These are phyloP conservation scores for Candida taoyuanica DNA, from an alignment of 805 yeast genomes.

Conservation along the genomic window DNA sequence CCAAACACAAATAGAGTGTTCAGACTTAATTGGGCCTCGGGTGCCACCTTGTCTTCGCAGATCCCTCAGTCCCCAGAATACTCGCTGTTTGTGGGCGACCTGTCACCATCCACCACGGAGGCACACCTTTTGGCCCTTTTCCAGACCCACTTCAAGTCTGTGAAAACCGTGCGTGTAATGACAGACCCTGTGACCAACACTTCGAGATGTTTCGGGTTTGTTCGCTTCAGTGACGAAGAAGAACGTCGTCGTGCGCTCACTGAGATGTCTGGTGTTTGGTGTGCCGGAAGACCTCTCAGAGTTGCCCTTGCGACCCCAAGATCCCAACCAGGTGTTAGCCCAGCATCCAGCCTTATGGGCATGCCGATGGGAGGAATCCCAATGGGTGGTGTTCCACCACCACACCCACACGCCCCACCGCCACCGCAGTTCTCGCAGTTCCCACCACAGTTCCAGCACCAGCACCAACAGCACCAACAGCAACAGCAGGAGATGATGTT, in stretches of 20 bases:
- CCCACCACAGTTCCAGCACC: slow-evolving; percentile 21
- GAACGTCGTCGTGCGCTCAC: slow-evolving; percentile 64
- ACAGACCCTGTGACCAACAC: slow-evolving; percentile 78
- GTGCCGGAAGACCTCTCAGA: slow-evolving; percentile 71
- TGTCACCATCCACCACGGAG: slow-evolving; percentile 74
- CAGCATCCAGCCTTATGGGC: not conserved
- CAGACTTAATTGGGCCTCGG: slow-evolving; percentile 80
- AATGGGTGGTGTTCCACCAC: no score
- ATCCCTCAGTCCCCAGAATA: slow-evolving; percentile 71
- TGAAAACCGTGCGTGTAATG: slow-evolving; percentile 80
- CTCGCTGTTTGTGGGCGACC: slow-evolving; percentile 79
- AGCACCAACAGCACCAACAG: slow-evolving; percentile 19
- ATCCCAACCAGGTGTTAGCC: slow-evolving; percentile 33
- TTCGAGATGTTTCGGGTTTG: slow-evolving; percentile 78
- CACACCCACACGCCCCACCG: no score
- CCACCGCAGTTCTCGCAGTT: slow-evolving; percentile 9
- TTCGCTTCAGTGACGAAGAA: slow-evolving; percentile 63
- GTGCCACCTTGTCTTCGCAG: slow-evolving; percentile 70
- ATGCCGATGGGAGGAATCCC: slow-evolving; percentile 1
- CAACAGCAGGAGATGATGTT: slow-evolving; percentile 18
- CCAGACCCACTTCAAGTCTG: slow-evolving; percentile 59
- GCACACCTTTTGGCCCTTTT: slow-evolving; percentile 71
- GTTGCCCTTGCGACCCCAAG: slow-evolving; percentile 81
- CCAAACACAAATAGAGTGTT: slow-evolving; percentile 63
- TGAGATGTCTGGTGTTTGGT: slow-evolving; percentile 78